phyloP scores from a whole-genome alignment of 345 rosid species.

The Punica granatum region DNA sequence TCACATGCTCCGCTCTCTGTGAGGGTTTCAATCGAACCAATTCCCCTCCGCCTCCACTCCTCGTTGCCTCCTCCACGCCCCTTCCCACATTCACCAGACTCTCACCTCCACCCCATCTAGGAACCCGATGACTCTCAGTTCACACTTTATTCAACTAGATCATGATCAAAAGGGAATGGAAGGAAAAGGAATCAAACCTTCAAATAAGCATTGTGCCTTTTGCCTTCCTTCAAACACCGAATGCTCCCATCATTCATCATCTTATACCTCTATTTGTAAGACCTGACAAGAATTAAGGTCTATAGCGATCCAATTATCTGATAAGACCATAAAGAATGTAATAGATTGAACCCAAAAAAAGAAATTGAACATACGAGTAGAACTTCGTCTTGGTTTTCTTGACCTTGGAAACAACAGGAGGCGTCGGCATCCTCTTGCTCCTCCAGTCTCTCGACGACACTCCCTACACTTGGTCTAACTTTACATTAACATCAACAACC shows the following conservation, averaged over 20 bases:
- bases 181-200: conserved; percentile 37
- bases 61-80: conserved; percentile 17
- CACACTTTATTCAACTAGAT: too few species aligned
- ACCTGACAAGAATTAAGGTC: conserved; percentile 32
- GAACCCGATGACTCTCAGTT: conserved; percentile 6
- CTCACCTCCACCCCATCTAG: conserved; percentile 18
- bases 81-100: conserved; percentile 5
- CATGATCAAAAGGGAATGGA: neutral
- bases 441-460: conserved; percentile 72
- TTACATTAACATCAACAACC: neutral
- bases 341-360: neutral
- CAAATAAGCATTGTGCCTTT: conserved; percentile 85
- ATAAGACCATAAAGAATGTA: neutral
- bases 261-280: conserved; percentile 71
- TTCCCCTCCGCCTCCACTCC: conserved; percentile 29
- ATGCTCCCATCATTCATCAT: conserved; percentile 68
- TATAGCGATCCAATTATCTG: neutral
- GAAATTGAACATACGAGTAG: conserved; percentile 62
- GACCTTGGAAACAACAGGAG: conserved; percentile 72
- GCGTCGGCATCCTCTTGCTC: conserved; percentile 74
- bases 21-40: conserved; percentile 19
- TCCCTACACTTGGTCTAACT: conserved; percentile 67
- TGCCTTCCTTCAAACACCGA: conserved; percentile 95
- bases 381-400: conserved; percentile 76
- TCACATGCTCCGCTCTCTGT: conserved; percentile 45